A percentile compares a stretch with the other conserved stretches of the same genome.
Conservation (phyloP, 2,329 filamentous ascomycete species). For the Daldinia sp. region DNA sequence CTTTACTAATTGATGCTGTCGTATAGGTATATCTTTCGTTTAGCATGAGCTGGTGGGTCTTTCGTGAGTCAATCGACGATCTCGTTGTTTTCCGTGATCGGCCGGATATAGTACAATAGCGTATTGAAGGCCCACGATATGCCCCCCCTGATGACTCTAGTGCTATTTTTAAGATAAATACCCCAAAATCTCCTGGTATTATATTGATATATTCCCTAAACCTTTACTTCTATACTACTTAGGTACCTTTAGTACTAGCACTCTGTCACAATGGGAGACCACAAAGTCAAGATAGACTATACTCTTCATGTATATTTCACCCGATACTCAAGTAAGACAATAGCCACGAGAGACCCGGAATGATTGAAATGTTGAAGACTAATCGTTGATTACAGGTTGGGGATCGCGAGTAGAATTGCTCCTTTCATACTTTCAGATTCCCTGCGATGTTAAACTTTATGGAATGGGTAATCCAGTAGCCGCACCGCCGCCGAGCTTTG, state of each 20-base stretch:
- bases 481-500: slow-evolving; percentile 48
- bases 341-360: not conserved
- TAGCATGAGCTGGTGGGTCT: slow-evolving; percentile 7
- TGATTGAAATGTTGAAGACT: not conserved
- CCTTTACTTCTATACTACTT: not conserved
- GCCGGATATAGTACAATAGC: slow-evolving; percentile 10
- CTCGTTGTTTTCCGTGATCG: slow-evolving; percentile 18
- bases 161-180: not conserved
- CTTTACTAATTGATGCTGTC: not conserved
- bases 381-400: slow-evolving; percentile 34
- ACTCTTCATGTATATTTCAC: slow-evolving; percentile 38
- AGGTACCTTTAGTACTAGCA: too few species aligned
- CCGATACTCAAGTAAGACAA: slow-evolving; percentile 39
- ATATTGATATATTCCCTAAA: too few species aligned
- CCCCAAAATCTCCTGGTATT: not conserved
- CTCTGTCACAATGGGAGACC: slow-evolving; percentile 26
- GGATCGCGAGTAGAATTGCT: slow-evolving; percentile 46
- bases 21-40: not conserved
- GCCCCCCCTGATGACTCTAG: not conserved
- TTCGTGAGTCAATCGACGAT: slow-evolving; percentile 13
- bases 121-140: not conserved
- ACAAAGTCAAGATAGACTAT: slow-evolving; percentile 9
- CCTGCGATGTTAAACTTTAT: slow-evolving; percentile 53
- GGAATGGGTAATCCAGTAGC: slow-evolving; percentile 43
- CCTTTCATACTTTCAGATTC: slow-evolving; percentile 53